phyloP scores from a whole-genome alignment of 73 alveolate species.

The Stentor coeruleus region DNA sequence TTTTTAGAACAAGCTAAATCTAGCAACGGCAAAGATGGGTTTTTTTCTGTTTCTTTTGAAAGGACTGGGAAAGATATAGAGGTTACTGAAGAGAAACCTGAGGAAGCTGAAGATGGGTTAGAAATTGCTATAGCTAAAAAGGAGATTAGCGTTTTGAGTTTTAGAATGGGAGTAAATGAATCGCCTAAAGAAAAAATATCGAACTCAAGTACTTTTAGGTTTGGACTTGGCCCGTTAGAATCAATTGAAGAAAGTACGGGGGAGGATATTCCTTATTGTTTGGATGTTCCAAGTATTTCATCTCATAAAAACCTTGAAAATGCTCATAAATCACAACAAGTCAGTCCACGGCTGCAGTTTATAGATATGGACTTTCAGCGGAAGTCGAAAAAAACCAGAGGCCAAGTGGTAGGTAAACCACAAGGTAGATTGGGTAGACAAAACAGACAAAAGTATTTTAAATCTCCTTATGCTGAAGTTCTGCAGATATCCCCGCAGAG shows the following conservation, averaged over 20 bases:
- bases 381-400: background rate
- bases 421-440: too few species aligned
- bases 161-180: too few species aligned
- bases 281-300: too few species aligned
- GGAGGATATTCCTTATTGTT: background rate
- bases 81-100: too few species aligned
- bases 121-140: too few species aligned
- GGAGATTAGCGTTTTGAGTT: too few species aligned
- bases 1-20: background rate
- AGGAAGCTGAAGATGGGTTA: too few species aligned
- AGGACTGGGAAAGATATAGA: too few species aligned
- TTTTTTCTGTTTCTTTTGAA: background rate
- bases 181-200: background rate
- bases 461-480: background rate
- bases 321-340: background rate
- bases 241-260: background rate
- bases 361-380: background rate
- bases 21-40: background rate
- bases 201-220: background rate
- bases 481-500: background rate
- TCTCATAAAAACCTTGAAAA: background rate
- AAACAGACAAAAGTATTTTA: background rate
- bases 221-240: background rate
- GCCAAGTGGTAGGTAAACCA: too few species aligned
- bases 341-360: background rate